Evolutionary conservation across 1,284 basidiomycete species (phyloP).

Genomic region (Rhodotorula mucilaginosa): DNA sequence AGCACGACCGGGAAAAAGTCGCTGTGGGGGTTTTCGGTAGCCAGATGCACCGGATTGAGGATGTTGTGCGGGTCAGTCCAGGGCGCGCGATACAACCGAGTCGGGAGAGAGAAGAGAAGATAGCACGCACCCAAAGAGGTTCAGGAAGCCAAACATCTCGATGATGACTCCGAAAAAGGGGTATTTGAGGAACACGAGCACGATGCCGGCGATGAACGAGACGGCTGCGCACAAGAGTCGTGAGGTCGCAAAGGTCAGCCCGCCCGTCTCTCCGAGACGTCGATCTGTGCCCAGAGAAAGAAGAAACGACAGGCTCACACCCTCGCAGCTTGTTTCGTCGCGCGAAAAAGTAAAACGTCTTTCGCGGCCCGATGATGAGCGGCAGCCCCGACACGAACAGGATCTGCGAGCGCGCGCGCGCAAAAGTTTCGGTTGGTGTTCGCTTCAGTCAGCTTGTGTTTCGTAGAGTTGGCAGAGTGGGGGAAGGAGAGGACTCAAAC

Average conservation of each 20-base stretch:
- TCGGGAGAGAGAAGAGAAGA: background rate
- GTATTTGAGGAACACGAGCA: conserved; percentile 85
- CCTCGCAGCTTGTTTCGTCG: conserved; percentile 93
- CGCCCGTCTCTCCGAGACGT: background rate
- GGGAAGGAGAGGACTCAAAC: conserved; percentile 51
- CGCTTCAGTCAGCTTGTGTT: too few relatives aligned
- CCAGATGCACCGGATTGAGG: too few relatives aligned
- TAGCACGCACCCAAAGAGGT: conserved; percentile 85
- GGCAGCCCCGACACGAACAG: conserved; percentile 88
- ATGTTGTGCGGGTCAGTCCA: too few relatives aligned
- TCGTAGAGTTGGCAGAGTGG: too few relatives aligned
- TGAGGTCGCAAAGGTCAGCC: background rate
- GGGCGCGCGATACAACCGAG: too few relatives aligned
- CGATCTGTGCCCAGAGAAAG: background rate
- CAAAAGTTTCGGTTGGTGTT: too few relatives aligned
- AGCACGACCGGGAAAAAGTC: conserved; percentile 99
- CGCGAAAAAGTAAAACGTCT: conserved; percentile 96
- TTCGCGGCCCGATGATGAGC: conserved; percentile 80
- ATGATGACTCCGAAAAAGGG: conserved; percentile 89
- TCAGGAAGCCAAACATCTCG: conserved; percentile 93
- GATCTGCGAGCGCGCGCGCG: conserved; percentile 57
- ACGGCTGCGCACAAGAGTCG: conserved; percentile 50
- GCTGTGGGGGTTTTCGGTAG: conserved; percentile 53
- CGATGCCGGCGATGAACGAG: conserved; percentile 85
- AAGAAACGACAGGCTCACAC: conserved; percentile 47